A percentile compares a stretch with the other conserved stretches of the same genome.
Conservation (phyloP, 768 basidiomycete species). For the Fistulinella prunicolor region DNA sequence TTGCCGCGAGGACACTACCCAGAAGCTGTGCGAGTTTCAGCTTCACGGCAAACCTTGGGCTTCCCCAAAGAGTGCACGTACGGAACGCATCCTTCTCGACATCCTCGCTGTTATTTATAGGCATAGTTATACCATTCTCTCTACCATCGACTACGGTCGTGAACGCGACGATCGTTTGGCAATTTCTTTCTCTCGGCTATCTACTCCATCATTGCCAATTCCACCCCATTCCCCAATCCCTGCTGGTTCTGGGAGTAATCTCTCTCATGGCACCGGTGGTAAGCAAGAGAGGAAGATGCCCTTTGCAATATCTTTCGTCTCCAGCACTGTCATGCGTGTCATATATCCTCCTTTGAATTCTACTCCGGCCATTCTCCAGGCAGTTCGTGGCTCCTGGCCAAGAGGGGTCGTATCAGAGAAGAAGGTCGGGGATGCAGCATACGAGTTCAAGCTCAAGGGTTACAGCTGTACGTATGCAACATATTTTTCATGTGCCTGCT, state of each 20-base stretch:
- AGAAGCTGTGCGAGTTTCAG: constrained; percentile 63
- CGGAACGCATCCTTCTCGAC: constrained; percentile 69
- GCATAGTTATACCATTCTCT: constrained; percentile 61
- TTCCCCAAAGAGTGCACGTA: constrained; percentile 58
- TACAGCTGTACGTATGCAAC: constrained; percentile 59
- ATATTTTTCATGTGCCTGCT: constrained; percentile 11
- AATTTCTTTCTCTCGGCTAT: constrained; percentile 64
- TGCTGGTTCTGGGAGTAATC: constrained; percentile 36
- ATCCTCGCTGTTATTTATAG: constrained; percentile 61
- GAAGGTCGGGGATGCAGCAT: constrained; percentile 67
- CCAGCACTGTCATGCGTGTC: constrained; percentile 65
- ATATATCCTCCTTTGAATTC: constrained; percentile 72
- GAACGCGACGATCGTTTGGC: constrained; percentile 72
- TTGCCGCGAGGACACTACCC: constrained; percentile 52
- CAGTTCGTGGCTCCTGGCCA: constrained; percentile 75
- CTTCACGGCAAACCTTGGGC: constrained; percentile 73
- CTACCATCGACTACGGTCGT: constrained; percentile 72
- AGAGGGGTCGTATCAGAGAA: constrained; percentile 76
- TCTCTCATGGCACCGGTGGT: constrained; percentile 36
- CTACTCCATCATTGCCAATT: constrained; percentile 32
- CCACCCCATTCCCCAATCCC: constrained; percentile 39
- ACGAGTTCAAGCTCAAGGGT: constrained; percentile 79
- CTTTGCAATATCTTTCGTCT: constrained; percentile 74
- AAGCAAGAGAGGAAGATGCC: constrained; percentile 41
- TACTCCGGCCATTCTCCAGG: constrained; percentile 79